Conservation (phyloP, 768 basidiomycete genomes). For the Pleurotus eryngii region DNA sequence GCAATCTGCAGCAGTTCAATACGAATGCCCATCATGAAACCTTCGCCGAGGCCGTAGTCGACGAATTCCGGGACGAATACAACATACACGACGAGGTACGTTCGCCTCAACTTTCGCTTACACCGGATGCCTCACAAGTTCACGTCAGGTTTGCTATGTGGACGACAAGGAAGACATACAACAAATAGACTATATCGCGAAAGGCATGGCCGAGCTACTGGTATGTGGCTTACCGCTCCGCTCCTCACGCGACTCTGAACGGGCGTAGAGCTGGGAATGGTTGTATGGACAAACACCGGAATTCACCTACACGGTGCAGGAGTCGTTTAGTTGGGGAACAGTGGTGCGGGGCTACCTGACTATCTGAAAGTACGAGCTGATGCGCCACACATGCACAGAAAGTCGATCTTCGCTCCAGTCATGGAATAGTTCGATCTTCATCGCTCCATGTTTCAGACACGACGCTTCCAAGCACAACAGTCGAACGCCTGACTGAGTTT, state of each 20-base stretch:
- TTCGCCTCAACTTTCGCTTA: background rate
- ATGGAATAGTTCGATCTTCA: constrained; percentile 60
- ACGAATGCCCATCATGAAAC: constrained; percentile 55
- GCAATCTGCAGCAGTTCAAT: constrained; percentile 66
- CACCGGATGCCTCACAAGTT: background rate
- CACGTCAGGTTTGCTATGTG: constrained; percentile 34
- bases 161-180: constrained; percentile 43
- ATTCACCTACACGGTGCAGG: constrained; percentile 62
- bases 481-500: background rate
- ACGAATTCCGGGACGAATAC: constrained; percentile 66
- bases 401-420: constrained; percentile 55
- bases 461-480: background rate
- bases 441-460: constrained; percentile 23
- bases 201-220: constrained; percentile 71
- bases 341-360: constrained; percentile 31
- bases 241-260: background rate
- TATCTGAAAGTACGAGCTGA: background rate
- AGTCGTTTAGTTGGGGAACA: constrained; percentile 49
- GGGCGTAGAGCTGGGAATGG: constrained; percentile 87
- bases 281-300: constrained; percentile 90
- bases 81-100: constrained; percentile 27
- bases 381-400: constrained; percentile 25
- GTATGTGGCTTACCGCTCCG: constrained; percentile 36
- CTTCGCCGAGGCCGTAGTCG: constrained; percentile 68
- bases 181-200: constrained; percentile 55